Percentiles rank a stretch among this genome's conserved stretches.
Conservation (phyloP, 2,329 filamentous ascomycete genomes). For the Mycocentrospora acerina region DNA sequence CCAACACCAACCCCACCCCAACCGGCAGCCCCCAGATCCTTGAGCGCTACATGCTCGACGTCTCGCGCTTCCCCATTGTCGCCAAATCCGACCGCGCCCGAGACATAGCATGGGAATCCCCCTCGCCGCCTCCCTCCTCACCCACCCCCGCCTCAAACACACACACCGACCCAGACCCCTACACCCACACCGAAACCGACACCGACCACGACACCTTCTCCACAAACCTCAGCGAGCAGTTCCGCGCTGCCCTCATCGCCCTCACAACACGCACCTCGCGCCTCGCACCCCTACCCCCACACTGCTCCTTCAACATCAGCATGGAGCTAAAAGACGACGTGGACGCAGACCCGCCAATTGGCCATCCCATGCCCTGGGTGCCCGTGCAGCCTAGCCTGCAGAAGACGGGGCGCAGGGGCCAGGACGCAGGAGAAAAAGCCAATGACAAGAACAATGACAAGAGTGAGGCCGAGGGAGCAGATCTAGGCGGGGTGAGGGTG, state of each 20-base stretch:
- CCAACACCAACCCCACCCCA: too few species aligned
- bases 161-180: conserved; percentile 3
- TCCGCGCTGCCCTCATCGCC: conserved; percentile 66
- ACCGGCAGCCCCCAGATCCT: conserved; percentile 50
- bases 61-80: conserved; percentile 58
- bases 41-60: conserved; percentile 63
- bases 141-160: too few species aligned
- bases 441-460: neutral
- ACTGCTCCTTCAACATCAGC: conserved; percentile 74
- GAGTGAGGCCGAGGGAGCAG: conserved; percentile 25
- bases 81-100: conserved; percentile 47
- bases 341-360: conserved; percentile 49
- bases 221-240: conserved; percentile 69
- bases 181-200: conserved; percentile 12
- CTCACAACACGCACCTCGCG: conserved; percentile 62
- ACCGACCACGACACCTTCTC: conserved; percentile 23
- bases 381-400: conserved; percentile 56
- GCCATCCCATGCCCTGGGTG: conserved; percentile 61
- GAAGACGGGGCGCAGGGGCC: conserved; percentile 30
- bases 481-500: conserved; percentile 56
- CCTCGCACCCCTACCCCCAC: conserved; percentile 59
- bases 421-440: conserved; percentile 13
- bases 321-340: conserved; percentile 68
- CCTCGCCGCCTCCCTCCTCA: conserved; percentile 1
- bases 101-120: conserved; percentile 6